Conservation (phyloP, 768 basidiomycete species). For the Paxillus ammoniavirescens region DNA sequence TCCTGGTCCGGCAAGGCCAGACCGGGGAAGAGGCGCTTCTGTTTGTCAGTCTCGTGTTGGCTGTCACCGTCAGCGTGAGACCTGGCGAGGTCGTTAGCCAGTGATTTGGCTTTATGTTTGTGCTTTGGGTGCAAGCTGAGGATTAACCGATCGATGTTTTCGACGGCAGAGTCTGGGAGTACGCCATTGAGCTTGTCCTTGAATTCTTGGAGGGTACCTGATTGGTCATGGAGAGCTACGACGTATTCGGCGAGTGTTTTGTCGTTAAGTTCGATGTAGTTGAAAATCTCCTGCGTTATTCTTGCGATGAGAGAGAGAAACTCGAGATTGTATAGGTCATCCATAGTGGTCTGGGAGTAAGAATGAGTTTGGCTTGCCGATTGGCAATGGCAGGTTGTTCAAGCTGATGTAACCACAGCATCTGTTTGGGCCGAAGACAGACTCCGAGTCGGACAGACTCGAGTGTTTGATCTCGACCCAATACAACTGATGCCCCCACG, state of each 20-base stretch:
- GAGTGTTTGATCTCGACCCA: background rate
- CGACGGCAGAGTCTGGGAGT: constrained; percentile 87
- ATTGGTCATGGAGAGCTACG: constrained; percentile 83
- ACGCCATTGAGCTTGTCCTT: constrained; percentile 74
- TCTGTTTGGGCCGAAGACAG: too few species aligned
- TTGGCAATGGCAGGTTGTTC: background rate
- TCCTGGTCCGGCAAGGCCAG: constrained; percentile 77
- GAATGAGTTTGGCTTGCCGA: background rate
- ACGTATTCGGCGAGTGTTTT: constrained; percentile 95
- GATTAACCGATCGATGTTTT: constrained; percentile 93
- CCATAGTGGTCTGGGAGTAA: constrained; percentile 40
- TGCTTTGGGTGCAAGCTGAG: constrained; percentile 94
- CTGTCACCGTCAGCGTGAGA: constrained; percentile 29
- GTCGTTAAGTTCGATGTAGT: constrained; percentile 82
- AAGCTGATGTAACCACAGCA: constrained; percentile 24
- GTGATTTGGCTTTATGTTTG: constrained; percentile 60
- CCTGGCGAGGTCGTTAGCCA: constrained; percentile 36
- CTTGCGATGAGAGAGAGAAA: constrained; percentile 87
- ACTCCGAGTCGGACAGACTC: too few species aligned
- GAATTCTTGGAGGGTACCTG: constrained; percentile 77
- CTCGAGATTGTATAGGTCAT: constrained; percentile 90
- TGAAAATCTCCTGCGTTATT: constrained; percentile 91
- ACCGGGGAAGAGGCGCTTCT: constrained; percentile 87
- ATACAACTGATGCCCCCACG: constrained; percentile 51
- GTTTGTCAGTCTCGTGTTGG: constrained; percentile 63